Evolutionary conservation across 805 yeast genomes (phyloP), one percentile per base, ranked within the genome.

Genomic region (Myxozyma melibiosi): DNA sequence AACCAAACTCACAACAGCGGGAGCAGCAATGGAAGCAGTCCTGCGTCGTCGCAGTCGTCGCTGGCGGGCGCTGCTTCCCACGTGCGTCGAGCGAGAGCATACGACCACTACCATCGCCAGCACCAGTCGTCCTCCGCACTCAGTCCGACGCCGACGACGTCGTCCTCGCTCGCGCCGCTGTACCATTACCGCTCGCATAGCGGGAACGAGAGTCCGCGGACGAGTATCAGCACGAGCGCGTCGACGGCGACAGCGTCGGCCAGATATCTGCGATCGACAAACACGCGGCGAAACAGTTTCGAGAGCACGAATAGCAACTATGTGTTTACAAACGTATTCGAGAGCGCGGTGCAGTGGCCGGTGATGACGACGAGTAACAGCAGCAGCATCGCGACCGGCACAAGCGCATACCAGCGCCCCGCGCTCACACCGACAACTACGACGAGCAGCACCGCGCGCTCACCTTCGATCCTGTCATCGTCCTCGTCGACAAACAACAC

Each of bases 401-500:
- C 42, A 25, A 28, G 41, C 46, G 16, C 28, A 41, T 25, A 18
- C 25, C 22, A 42, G 30, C 34, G 16, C n/a, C n/a, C n/a, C n/a
- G n/a, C n/a, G n/a, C n/a, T n/a, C n/a, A 14, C 37, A 30, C 13
- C 20, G 22, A 31, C 39, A 34, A 13, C 50, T 3, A 14, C 38
- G 8, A 5, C 38, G 50, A 13, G 24, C 28, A 37, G 51, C 24
- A 42, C 63, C 11, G 48, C 53, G 27, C 47, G 52, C 1, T 57
- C 64, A 2, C 39, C 56, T 30, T 57, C 62, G 20, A 20, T 35
- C n/a, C n/a, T 56, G 28, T 45, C 50, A 14, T 58, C 64, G 16
- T 31, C 64, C 13, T 44, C 54, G 11, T 52, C 61, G 16, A 52
- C 61, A 6, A 58, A 56, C 41, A 58, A 58, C 46, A 58, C 62